Evolutionary conservation across 2,329 filamentous ascomycete genomes (phyloP).

Genomic region (Aspergillus ibericus): DNA sequence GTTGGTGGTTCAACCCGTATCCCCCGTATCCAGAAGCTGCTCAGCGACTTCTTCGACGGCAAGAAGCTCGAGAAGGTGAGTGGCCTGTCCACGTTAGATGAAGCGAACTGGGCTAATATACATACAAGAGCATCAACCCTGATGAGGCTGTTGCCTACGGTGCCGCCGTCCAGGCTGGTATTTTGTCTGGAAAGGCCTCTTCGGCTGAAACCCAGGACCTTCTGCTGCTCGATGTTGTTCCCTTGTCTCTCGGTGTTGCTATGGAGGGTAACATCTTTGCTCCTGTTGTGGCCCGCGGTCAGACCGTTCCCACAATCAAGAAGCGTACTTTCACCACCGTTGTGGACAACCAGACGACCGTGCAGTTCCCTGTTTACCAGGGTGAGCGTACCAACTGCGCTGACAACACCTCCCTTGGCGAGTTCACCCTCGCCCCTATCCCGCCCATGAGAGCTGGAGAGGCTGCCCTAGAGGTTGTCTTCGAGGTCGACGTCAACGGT

Average conservation of each 20-base stretch:
- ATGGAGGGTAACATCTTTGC: slow-evolving; percentile 99
- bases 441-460: slow-evolving; percentile 89
- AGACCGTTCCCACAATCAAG: slow-evolving; percentile 76
- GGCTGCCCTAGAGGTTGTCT: slow-evolving; percentile 94
- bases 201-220: slow-evolving; percentile 93
- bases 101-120: neutral
- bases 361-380: slow-evolving; percentile 91
- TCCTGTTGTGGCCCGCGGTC: slow-evolving; percentile 79
- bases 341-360: slow-evolving; percentile 68
- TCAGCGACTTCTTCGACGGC: slow-evolving; percentile 98
- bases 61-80: slow-evolving; percentile 96
- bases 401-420: slow-evolving; percentile 95
- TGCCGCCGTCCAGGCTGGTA: slow-evolving; percentile 97
- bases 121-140: slow-evolving; percentile 80
- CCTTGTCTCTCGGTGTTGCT: slow-evolving; percentile 94
- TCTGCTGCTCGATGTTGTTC: slow-evolving; percentile 92
- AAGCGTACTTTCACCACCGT: slow-evolving; percentile 85
- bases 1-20: slow-evolving; percentile 99
- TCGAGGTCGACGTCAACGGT: slow-evolving; percentile 99
- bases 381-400: slow-evolving; percentile 98
- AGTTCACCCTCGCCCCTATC: slow-evolving; percentile 91
- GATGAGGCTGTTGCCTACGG: slow-evolving; percentile 99
- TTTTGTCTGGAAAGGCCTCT: slow-evolving; percentile 96
- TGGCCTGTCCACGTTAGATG: neutral
- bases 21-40: slow-evolving; percentile 96